Conservation (phyloP, 176 grass and related monocot genomes). For the Eleusine indica region DNA sequence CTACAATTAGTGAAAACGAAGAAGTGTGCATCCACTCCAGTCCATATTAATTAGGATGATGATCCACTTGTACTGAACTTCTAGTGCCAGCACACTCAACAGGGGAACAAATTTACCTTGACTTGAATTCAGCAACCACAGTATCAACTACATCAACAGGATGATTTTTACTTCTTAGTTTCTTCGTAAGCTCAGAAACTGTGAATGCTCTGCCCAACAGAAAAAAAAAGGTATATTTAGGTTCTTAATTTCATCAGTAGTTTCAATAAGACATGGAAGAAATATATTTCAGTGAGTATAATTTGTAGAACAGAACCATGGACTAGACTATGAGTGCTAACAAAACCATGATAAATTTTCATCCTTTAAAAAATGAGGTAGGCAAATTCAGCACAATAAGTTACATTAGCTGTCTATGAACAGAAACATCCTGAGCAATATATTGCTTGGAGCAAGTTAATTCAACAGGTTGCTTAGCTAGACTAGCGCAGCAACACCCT, state of each 20-base stretch:
- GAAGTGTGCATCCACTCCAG: background rate
- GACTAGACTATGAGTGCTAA: background rate
- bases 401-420: background rate
- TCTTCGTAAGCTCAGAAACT: conserved; percentile 81
- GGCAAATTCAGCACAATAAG: background rate
- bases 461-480: conserved; percentile 51
- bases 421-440: background rate
- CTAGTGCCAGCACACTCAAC: background rate
- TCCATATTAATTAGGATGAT: background rate
- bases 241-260: conserved; percentile 8
- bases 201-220: conserved; percentile 69
- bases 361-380: background rate
- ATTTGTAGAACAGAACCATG: conserved; percentile 12
- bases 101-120: conserved; percentile 47
- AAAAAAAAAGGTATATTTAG: conserved; percentile 23
- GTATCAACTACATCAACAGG: conserved; percentile 56
- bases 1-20: background rate
- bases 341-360: background rate
- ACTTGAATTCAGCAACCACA: conserved; percentile 67
- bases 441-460: conserved; percentile 38
- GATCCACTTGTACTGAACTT: background rate
- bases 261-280: background rate
- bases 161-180: conserved; percentile 72
- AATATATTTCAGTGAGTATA: background rate
- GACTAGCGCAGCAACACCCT: background rate